Percentiles rank a stretch among this genome's conserved stretches.
Evolutionary conservation across 495 filamentous ascomycete species (phyloP).

Genomic region (Collariella sp.): DNA sequence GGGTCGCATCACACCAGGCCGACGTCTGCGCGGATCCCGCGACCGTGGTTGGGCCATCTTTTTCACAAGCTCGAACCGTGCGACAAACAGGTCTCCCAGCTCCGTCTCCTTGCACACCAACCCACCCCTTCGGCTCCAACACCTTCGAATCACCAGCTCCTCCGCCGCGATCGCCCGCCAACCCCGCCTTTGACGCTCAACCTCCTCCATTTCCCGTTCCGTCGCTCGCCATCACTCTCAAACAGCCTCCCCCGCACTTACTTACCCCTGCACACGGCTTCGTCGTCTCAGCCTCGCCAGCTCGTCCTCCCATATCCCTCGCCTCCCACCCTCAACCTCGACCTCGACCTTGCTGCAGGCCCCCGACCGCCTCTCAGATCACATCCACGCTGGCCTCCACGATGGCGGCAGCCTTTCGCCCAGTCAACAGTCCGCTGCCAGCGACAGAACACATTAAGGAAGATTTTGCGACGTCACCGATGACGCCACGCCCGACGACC

Average conservation of each 20-base stretch:
- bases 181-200: background rate
- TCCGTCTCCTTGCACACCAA: conserved; percentile 14
- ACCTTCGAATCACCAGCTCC: conserved; percentile 6
- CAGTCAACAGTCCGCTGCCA: conserved; percentile 65
- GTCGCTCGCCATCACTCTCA: conserved; percentile 26
- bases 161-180: background rate
- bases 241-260: conserved; percentile 25
- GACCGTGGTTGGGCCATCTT: too few relatives aligned
- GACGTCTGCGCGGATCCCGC: conserved; percentile 6
- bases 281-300: conserved; percentile 31
- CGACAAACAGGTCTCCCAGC: conserved; percentile 4
- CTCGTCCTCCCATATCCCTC: conserved; percentile 25
- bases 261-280: conserved; percentile 28
- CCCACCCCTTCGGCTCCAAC: conserved; percentile 1
- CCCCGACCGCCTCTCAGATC: conserved; percentile 5
- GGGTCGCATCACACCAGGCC: conserved; percentile 18
- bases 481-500: conserved; percentile 47
- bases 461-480: conserved; percentile 50
- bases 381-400: conserved; percentile 6
- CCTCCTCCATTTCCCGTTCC: conserved; percentile 20
- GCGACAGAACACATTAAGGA: conserved; percentile 38
- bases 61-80: conserved; percentile 8
- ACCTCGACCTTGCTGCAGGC: conserved; percentile 10
- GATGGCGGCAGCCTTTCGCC: conserved; percentile 55
- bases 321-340: conserved; percentile 8